These are phyloP conservation scores for Bremia lactucae DNA, from an alignment of 352 stramenopile genomes.

Conservation along the genomic window DNA sequence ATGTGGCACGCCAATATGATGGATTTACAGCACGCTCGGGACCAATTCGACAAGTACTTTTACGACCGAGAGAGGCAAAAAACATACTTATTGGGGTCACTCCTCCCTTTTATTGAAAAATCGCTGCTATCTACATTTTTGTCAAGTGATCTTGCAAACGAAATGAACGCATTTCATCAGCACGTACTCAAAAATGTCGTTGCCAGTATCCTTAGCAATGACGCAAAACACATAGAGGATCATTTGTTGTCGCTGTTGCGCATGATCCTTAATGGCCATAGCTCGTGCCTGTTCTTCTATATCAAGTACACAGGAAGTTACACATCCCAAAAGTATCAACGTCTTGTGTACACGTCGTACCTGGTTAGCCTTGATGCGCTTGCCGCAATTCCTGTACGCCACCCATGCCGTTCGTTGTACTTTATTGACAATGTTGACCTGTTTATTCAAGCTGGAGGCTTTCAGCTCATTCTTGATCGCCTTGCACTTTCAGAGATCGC, in stretches of 20 bases:
- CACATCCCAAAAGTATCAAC: constrained; percentile 42
- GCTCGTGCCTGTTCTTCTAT: constrained; percentile 77
- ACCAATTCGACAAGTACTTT: constrained; percentile 70
- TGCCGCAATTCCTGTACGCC: constrained; percentile 40
- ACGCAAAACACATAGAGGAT: constrained; percentile 23
- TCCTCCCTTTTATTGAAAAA: constrained; percentile 68
- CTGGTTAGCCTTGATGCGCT: constrained; percentile 49
- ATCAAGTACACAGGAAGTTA: constrained; percentile 67
- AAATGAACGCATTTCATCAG: constrained; percentile 72
- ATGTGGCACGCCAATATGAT: constrained; percentile 54
- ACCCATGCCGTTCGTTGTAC: constrained; percentile 69
- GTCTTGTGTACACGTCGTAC: constrained; percentile 67
- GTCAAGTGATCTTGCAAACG: constrained; percentile 58
- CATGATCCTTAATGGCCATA: constrained; percentile 70
- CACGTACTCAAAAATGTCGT: constrained; percentile 72
- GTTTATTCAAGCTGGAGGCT: constrained; percentile 76
- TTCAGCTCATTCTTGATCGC: constrained; percentile 59
- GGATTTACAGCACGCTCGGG: constrained; percentile 47
- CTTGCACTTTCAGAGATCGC: constrained; percentile 31
- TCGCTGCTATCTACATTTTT: constrained; percentile 58
- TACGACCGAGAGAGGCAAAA: constrained; percentile 38
- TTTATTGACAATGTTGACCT: constrained; percentile 79
- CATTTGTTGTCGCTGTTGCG: constrained; percentile 57
- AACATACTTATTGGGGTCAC: constrained; percentile 36
- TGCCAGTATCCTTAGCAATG: constrained; percentile 45